Conservation (phyloP, 176 grass and related monocot species). For the Phoenix dactylifera region DNA sequence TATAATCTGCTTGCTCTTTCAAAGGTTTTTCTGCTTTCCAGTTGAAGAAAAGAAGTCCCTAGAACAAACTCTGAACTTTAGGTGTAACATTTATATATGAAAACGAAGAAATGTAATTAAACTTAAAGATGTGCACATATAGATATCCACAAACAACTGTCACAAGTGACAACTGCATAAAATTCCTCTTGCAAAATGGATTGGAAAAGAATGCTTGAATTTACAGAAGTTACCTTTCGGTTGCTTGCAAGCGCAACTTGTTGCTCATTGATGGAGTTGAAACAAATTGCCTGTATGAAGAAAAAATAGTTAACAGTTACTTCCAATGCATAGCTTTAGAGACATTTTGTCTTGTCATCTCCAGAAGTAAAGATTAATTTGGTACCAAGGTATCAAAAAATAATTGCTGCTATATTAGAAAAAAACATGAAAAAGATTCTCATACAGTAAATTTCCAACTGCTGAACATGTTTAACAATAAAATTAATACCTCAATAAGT, state of each 20-base stretch:
- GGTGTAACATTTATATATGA: not conserved
- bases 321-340: too few relatives aligned
- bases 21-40: conserved; percentile 37
- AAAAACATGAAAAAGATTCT: conserved; percentile 5
- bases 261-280: conserved; percentile 69
- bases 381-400: not conserved
- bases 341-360: not conserved
- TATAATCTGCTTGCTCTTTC: conserved; percentile 45
- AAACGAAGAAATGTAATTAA: not conserved
- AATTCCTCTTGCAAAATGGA: not conserved
- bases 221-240: conserved; percentile 49
- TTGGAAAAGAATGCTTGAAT: not conserved
- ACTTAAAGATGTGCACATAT: too few relatives aligned
- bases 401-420: not conserved
- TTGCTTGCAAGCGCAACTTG: conserved; percentile 79
- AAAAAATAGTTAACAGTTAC: conserved; percentile 2
- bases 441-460: conserved; percentile 6
- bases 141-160: too few relatives aligned
- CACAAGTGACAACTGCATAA: too few relatives aligned
- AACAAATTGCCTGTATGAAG: conserved; percentile 62
- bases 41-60: conserved; percentile 95
- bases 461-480: conserved; percentile 9
- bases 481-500: conserved; percentile 74
- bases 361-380: not conserved
- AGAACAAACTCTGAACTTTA: conserved; percentile 4